These are phyloP conservation scores for Thelonectria rubi DNA, from an alignment of 2,329 filamentous ascomycete genomes.

Conservation along the genomic window DNA sequence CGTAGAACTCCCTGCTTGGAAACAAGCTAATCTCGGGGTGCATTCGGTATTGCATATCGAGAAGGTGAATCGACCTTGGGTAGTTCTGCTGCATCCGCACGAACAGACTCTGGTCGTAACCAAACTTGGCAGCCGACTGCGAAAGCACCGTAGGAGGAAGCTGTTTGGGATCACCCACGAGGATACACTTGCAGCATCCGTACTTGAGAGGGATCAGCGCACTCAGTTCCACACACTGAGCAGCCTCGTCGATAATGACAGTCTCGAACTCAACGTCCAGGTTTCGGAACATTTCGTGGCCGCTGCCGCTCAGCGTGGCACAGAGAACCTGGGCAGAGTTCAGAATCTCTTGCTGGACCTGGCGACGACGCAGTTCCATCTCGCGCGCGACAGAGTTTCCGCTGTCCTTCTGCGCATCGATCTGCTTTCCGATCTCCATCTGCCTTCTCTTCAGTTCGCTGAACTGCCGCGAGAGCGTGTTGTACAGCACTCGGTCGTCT, in stretches of 20 bases:
- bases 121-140: conserved; percentile 88
- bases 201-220: conserved; percentile 98
- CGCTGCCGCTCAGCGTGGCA: conserved; percentile 92
- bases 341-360: conserved; percentile 89
- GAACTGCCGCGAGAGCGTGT: conserved; percentile 77
- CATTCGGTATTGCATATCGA: conserved; percentile 99
- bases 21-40: conserved; percentile 95
- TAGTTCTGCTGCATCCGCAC: conserved; percentile 97
- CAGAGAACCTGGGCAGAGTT: conserved; percentile 93
- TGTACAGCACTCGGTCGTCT: conserved; percentile 57
- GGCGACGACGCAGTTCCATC: conserved; percentile 83
- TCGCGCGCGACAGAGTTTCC: conserved; percentile 84
- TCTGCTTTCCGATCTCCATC: conserved; percentile 76
- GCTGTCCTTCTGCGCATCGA: conserved; percentile 87
- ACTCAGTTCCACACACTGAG: conserved; percentile 96
- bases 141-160: conserved; percentile 95
- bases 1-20: conserved; percentile 92
- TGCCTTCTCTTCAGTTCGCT: conserved; percentile 82
- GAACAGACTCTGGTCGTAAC: conserved; percentile 98
- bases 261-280: conserved; percentile 97
- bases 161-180: conserved; percentile 98
- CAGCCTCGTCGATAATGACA: conserved; percentile 97
- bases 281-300: conserved; percentile 96
- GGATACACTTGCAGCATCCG: conserved; percentile 93
- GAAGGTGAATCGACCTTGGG: conserved; percentile 85